These are phyloP conservation scores for Clarireedia paspali DNA, from an alignment of 2,329 filamentous ascomycete species.

Conservation along the genomic window DNA sequence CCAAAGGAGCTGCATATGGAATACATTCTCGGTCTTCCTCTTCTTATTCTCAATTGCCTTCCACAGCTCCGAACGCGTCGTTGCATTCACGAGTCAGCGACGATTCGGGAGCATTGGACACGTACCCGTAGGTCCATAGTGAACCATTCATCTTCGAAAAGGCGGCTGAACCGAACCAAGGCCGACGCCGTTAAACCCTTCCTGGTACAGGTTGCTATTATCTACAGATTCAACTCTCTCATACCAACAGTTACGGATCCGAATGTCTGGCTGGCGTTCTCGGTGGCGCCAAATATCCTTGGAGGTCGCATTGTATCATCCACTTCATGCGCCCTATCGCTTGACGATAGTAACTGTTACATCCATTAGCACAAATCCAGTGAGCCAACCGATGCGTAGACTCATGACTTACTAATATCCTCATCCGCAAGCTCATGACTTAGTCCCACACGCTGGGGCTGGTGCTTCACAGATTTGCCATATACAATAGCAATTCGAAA, in stretches of 20 bases:
- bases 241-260: background rate
- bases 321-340: constrained; percentile 36
- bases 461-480: constrained; percentile 96
- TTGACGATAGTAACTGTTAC: constrained; percentile 56
- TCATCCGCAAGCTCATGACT: constrained; percentile 89
- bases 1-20: background rate
- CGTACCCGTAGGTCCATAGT: background rate
- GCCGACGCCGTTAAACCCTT: constrained; percentile 14
- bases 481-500: constrained; percentile 96
- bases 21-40: background rate
- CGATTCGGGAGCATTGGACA: background rate
- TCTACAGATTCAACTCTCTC: constrained; percentile 1
- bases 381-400: background rate
- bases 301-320: background rate
- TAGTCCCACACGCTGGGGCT: constrained; percentile 90
- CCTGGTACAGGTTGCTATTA: constrained; percentile 10
- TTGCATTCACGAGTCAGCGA: background rate
- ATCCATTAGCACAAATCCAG: background rate
- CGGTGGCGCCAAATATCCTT: constrained; percentile 3
- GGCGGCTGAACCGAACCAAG: constrained; percentile 4
- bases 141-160: background rate
- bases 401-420: constrained; percentile 60
- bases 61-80: background rate
- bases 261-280: background rate
- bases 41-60: background rate